A percentile compares a stretch with the other conserved stretches of the same genome.
Evolutionary conservation across 1,139 yeast genomes (phyloP).

Genomic region (Debaryomyces sp.): DNA sequence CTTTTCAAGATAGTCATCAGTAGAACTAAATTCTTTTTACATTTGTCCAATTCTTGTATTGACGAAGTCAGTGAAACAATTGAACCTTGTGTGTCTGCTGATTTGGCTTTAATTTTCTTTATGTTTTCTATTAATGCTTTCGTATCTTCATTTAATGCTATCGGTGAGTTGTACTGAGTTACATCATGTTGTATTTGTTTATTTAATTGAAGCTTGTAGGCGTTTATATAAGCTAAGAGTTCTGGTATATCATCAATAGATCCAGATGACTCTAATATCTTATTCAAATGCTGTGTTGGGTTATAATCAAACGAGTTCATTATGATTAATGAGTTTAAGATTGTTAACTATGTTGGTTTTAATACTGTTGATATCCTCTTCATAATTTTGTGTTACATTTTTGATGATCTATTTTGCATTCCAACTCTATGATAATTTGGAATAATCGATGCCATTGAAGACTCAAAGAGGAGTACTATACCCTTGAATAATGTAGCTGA

Average conservation of each 20-base stretch:
- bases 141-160: constrained; percentile 43
- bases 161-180: constrained; percentile 28
- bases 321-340: background rate
- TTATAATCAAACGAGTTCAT: constrained; percentile 15
- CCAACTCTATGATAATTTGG: background rate
- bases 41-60: constrained; percentile 76
- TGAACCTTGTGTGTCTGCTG: constrained; percentile 55
- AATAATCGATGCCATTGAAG: background rate
- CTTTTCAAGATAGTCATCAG: constrained; percentile 87
- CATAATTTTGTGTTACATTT: constrained; percentile 4
- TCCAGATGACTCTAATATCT: constrained; percentile 44
- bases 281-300: constrained; percentile 31
- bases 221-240: constrained; percentile 38
- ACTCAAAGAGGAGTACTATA: background rate
- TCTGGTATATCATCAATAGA: constrained; percentile 51
- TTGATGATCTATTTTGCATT: background rate
- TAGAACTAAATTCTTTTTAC: constrained; percentile 78
- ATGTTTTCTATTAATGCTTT: constrained; percentile 46
- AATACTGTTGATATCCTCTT: background rate
- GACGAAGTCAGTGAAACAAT: constrained; percentile 74
- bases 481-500: background rate
- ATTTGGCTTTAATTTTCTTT: constrained; percentile 27
- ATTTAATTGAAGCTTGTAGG: constrained; percentile 51
- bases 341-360: background rate
- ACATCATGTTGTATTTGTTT: constrained; percentile 38